These are phyloP conservation scores for Hypsizygus marmoreus DNA, from an alignment of 768 basidiomycete genomes.

Conservation along the genomic window DNA sequence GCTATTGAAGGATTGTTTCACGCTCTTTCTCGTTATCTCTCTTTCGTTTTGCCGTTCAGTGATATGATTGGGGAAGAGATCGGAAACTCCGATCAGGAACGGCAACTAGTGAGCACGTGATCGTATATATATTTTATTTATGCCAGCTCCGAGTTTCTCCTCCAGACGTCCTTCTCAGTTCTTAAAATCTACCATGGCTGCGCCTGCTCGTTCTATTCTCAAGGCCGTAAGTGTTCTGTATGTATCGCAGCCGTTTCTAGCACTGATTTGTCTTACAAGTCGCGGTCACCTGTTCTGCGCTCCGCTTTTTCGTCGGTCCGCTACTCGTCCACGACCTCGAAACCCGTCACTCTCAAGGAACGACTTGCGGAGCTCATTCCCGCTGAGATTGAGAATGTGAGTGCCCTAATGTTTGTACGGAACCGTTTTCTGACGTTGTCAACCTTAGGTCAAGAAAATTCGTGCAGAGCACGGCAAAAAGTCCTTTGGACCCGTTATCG, in stretches of 20 bases:
- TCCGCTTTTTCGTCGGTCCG: slow-evolving; percentile 49
- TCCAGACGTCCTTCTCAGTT: slow-evolving; percentile 17
- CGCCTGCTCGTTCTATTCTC: slow-evolving; percentile 37
- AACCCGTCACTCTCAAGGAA: slow-evolving; percentile 84
- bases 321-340: slow-evolving; percentile 65
- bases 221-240: slow-evolving; percentile 38
- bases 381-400: slow-evolving; percentile 72
- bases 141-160: slow-evolving; percentile 14
- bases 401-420: slow-evolving; percentile 50
- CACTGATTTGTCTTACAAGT: slow-evolving; percentile 33
- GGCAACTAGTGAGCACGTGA: slow-evolving; percentile 25
- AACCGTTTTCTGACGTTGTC: slow-evolving; percentile 12
- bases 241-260: neutral
- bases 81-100: slow-evolving; percentile 15
- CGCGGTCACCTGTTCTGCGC: slow-evolving; percentile 51
- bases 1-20: too few relatives aligned
- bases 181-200: slow-evolving; percentile 40
- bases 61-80: too few relatives aligned
- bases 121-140: slow-evolving; percentile 18
- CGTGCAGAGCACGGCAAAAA: slow-evolving; percentile 90
- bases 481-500: slow-evolving; percentile 86
- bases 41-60: slow-evolving; percentile 1
- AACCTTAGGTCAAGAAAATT: slow-evolving; percentile 72
- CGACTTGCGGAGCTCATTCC: slow-evolving; percentile 93
- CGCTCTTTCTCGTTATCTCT: slow-evolving; percentile 5